phyloP scores from a whole-genome alignment of 305 asterid species.

The Stenogyne calaminthoides region DNA sequence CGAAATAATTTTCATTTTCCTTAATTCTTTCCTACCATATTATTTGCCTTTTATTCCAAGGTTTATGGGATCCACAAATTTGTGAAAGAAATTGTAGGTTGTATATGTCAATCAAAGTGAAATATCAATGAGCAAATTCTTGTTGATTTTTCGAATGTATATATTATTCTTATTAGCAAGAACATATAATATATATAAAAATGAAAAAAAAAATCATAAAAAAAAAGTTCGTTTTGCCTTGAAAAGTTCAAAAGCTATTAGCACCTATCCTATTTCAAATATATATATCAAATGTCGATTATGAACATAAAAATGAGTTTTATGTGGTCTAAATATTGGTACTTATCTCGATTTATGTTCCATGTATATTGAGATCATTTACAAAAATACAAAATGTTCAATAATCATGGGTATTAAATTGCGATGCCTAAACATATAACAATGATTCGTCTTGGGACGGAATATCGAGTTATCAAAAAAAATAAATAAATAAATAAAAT shows the following conservation, averaged over 20 bases:
- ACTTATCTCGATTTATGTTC: background rate
- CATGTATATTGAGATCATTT: background rate
- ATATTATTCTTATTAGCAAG: background rate
- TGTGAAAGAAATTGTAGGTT: constrained; percentile 23
- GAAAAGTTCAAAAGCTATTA: background rate
- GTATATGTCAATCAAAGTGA: constrained; percentile 15
- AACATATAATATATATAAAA: too few species aligned
- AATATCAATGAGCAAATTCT: background rate
- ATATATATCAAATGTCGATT: background rate
- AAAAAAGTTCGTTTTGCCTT: too few species aligned
- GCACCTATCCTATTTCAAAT: background rate
- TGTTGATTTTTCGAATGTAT: background rate
- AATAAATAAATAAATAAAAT: too few species aligned
- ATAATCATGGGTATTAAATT: background rate
- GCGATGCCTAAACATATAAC: background rate
- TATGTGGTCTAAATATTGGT: background rate
- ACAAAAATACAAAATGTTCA: background rate
- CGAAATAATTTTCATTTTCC: background rate
- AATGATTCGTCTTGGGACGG: too few species aligned
- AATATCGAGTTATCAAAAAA: too few species aligned
- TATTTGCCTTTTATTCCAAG: constrained; percentile 36
- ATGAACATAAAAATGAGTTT: too few species aligned
- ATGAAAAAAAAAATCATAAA: too few species aligned
- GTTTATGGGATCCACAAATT: constrained; percentile 33
- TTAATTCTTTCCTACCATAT: constrained; percentile 17